Conservation (phyloP, 495 filamentous ascomycete species). For the Neurospora sp. region DNA sequence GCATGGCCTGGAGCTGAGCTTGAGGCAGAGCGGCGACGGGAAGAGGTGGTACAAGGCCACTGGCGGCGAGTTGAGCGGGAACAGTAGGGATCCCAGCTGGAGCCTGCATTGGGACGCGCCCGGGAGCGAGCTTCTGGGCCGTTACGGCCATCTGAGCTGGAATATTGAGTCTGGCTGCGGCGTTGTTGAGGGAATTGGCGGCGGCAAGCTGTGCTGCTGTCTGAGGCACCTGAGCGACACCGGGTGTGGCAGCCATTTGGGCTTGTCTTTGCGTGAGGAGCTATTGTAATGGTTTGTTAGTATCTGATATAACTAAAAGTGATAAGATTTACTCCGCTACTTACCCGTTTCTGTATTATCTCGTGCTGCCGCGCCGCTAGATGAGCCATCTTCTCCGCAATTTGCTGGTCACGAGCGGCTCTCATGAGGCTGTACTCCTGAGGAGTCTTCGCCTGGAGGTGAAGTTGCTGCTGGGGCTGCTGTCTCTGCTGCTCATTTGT, state of each 20-base stretch:
- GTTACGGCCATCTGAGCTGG: slow-evolving; percentile 29
- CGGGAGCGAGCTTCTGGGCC: slow-evolving; percentile 22
- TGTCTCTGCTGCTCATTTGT: slow-evolving; percentile 58
- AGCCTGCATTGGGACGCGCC: slow-evolving; percentile 31
- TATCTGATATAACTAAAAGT: slow-evolving; percentile 1
- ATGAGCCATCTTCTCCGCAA: slow-evolving; percentile 61
- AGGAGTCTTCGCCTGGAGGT: slow-evolving; percentile 51
- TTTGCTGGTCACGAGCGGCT: slow-evolving; percentile 70
- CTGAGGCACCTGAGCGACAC: slow-evolving; percentile 22
- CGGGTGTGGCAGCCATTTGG: slow-evolving; percentile 32
- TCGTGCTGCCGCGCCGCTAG: slow-evolving; percentile 54
- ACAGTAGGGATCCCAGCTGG: slow-evolving; percentile 31
- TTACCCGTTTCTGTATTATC: slow-evolving; percentile 44
- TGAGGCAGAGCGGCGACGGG: slow-evolving; percentile 62
- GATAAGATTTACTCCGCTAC: slow-evolving; percentile 6
- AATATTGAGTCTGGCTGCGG: slow-evolving; percentile 22
- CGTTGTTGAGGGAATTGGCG: slow-evolving; percentile 26
- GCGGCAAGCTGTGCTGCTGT: slow-evolving; percentile 29
- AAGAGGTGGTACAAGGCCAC: slow-evolving; percentile 45
- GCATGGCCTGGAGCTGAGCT: slow-evolving; percentile 56
- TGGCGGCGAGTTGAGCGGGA: slow-evolving; percentile 30
- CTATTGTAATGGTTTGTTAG: slow-evolving; percentile 16
- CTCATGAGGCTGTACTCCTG: slow-evolving; percentile 83
- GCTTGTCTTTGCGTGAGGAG: slow-evolving; percentile 19
- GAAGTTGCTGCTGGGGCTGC: slow-evolving; percentile 42